Conservation (phyloP, 163 green algal species). For the Scenedesmus sp. region DNA sequence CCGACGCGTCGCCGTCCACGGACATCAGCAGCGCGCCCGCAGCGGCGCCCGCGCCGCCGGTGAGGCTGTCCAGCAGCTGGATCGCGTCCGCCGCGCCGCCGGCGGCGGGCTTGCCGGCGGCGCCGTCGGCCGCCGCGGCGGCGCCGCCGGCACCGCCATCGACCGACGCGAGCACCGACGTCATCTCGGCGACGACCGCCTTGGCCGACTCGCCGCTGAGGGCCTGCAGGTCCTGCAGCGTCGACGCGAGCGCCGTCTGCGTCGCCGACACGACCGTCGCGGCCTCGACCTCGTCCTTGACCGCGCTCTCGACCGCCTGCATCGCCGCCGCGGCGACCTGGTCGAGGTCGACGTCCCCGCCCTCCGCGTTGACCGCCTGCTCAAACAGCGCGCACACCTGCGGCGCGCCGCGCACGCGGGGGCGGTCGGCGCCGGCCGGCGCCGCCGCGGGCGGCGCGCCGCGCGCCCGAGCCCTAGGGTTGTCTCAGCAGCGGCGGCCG, state of each 20-base stretch:
- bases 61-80: conserved; percentile 38
- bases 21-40: not conserved
- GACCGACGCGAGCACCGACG: conserved; percentile 17
- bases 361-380: conserved; percentile 37
- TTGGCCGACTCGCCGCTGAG: conserved; percentile 44
- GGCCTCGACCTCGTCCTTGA: conserved; percentile 89
- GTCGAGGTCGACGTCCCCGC: conserved; percentile 43
- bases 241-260: conserved; percentile 68
- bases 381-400: conserved; percentile 50
- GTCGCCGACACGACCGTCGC: conserved; percentile 66
- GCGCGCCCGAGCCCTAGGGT: too few species aligned
- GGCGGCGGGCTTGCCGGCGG: not conserved
- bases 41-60: not conserved
- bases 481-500: too few species aligned
- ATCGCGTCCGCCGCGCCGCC: conserved; percentile 34
- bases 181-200: conserved; percentile 2
- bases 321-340: conserved; percentile 80
- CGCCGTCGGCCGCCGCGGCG: not conserved
- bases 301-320: conserved; percentile 79
- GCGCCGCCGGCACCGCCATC: not conserved
- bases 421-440: not conserved
- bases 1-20: not conserved
- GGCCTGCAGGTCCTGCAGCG: conserved; percentile 70
- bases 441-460: too few species aligned
- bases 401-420: not conserved